phyloP scores from a whole-genome alignment of 1,139 yeast genomes.

The Sugiyamaella castrensis region DNA sequence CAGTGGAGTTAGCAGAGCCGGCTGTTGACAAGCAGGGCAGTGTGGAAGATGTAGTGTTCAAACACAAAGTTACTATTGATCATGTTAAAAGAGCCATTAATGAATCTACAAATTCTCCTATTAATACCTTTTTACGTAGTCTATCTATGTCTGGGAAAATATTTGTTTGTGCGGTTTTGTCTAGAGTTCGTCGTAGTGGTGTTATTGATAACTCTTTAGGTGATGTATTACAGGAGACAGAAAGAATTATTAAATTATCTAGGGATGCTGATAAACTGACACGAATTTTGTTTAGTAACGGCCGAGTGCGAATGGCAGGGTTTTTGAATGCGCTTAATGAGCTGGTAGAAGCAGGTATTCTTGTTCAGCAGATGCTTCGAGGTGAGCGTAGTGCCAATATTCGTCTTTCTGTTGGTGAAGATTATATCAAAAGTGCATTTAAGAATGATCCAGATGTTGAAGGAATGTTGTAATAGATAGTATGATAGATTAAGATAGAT shows the following conservation, averaged over 20 bases:
- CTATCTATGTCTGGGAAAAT: conserved; percentile 71
- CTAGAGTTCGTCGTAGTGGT: conserved; percentile 66
- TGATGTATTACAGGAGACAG: conserved; percentile 75
- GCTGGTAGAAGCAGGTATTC: conserved; percentile 72
- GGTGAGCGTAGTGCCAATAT: conserved; percentile 67
- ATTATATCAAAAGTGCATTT: conserved; percentile 60
- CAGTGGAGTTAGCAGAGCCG: conserved; percentile 80
- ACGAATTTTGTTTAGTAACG: conserved; percentile 22
- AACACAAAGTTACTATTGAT: conserved; percentile 58
- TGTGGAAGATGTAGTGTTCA: conserved; percentile 34
- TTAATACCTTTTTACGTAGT: conserved; percentile 54
- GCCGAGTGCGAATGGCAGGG: conserved; percentile 39
- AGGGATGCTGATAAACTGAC: conserved; percentile 26
- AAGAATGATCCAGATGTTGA: conserved; percentile 50
- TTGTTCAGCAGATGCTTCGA: conserved; percentile 61
- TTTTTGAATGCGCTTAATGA: conserved; percentile 59
- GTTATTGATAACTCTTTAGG: conserved; percentile 69
- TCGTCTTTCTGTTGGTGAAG: conserved; percentile 65
- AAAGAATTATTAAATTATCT: conserved; percentile 44
- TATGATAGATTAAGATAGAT: no score
- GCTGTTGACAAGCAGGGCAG: neutral
- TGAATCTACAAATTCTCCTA: conserved; percentile 76
- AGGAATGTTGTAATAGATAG: conserved; percentile 31
- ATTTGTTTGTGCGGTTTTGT: conserved; percentile 62
- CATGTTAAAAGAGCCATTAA: conserved; percentile 76